Conservation (phyloP, 2,329 filamentous ascomycete genomes). For the Penicillium sp. region DNA sequence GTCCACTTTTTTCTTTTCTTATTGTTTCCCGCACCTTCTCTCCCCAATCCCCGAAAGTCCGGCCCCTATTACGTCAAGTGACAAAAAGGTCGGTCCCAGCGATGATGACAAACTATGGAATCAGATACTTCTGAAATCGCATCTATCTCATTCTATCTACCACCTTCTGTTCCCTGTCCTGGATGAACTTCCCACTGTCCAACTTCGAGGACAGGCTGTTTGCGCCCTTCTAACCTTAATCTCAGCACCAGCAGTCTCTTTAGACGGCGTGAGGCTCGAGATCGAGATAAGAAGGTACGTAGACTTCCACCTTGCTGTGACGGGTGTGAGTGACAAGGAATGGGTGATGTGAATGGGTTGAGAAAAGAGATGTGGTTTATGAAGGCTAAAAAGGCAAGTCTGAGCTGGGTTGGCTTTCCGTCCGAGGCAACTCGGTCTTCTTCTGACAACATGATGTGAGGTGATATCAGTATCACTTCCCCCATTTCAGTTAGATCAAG, state of each 20-base stretch:
- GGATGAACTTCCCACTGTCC: not conserved
- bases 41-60: not conserved
- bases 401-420: constrained; percentile 22
- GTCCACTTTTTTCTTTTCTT: not conserved
- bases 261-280: constrained; percentile 19
- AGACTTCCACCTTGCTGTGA: not conserved
- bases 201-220: not conserved
- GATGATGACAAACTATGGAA: constrained; percentile 42
- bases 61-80: not conserved
- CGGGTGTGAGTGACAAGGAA: not conserved
- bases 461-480: no score
- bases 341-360: not conserved
- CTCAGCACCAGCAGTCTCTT: constrained; percentile 23
- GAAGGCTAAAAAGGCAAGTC: constrained; percentile 33
- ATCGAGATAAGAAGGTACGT: not conserved
- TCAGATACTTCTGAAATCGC: constrained; percentile 45
- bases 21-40: not conserved
- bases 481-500: no score
- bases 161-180: not conserved
- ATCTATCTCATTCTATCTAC: not conserved
- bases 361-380: constrained; percentile 18
- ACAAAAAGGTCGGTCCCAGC: constrained; percentile 21
- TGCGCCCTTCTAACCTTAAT: not conserved
- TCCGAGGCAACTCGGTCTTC: no score
- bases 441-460: no score